These are phyloP conservation scores for Suillus discolor DNA, from an alignment of 768 basidiomycete species.

Conservation along the genomic window DNA sequence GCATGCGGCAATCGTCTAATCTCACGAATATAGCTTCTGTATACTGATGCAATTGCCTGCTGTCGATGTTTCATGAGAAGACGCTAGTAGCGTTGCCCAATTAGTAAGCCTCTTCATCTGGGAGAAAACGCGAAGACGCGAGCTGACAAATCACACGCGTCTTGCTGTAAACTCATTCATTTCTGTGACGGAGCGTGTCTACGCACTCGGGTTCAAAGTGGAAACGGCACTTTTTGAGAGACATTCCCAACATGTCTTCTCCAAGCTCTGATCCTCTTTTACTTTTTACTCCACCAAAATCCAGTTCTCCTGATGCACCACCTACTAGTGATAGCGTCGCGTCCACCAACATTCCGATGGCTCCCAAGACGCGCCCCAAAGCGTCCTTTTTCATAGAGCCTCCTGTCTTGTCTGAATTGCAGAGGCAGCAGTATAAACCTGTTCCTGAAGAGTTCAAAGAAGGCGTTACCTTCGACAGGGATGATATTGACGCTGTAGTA, in stretches of 20 bases:
- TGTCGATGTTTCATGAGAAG: slow-evolving; percentile 6
- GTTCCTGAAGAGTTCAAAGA: slow-evolving; percentile 36
- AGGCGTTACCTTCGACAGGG: slow-evolving; percentile 32
- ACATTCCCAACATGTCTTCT: slow-evolving; percentile 19
- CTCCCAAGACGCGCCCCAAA: slow-evolving; percentile 18
- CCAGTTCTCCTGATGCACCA: slow-evolving; percentile 14
- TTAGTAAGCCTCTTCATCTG: no score
- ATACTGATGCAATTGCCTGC: slow-evolving; percentile 32
- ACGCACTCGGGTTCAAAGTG: slow-evolving; percentile 5
- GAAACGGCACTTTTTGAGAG: background rate
- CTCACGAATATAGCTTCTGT: slow-evolving; percentile 44
- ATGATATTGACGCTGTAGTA: slow-evolving; percentile 50
- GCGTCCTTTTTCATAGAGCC: slow-evolving; percentile 36
- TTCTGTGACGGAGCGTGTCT: slow-evolving; percentile 15
- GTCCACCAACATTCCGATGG: slow-evolving; percentile 9
- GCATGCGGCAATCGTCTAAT: slow-evolving; percentile 44
- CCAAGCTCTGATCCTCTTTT: slow-evolving; percentile 16
- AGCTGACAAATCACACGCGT: slow-evolving; percentile 8
- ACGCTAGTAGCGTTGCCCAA: no score
- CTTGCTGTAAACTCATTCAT: background rate
- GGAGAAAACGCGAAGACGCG: no score
- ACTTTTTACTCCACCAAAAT: slow-evolving; percentile 18
- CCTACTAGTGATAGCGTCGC: slow-evolving; percentile 9
- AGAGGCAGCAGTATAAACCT: slow-evolving; percentile 46
- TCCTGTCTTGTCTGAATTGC: slow-evolving; percentile 39